phyloP scores from a whole-genome alignment of 192 early-diverging fungal species.

The Backusella morwellensis region DNA sequence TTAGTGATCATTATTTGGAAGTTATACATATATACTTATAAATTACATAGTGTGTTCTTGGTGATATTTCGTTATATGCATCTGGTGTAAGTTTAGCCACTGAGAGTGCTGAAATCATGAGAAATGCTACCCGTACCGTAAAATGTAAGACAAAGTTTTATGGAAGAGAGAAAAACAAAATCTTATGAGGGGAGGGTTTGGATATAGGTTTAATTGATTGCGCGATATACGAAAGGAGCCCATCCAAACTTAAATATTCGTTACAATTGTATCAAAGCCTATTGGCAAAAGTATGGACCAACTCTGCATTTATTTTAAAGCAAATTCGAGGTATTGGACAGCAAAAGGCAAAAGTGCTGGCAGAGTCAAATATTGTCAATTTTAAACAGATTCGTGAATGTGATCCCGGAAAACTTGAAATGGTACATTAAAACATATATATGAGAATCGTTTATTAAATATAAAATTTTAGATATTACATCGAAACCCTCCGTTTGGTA shows the following conservation, averaged over 20 bases:
- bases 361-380: conserved; percentile 46
- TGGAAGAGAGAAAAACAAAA: no score
- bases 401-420: conserved; percentile 53
- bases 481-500: conserved; percentile 64
- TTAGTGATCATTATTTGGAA: no score
- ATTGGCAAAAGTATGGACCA: conserved; percentile 50
- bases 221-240: conserved; percentile 14
- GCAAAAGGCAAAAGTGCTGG: conserved; percentile 41
- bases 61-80: conserved; percentile 27
- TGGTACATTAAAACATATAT: conserved; percentile 15
- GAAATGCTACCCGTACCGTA: conserved; percentile 25
- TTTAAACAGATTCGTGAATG: conserved; percentile 43
- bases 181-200: neutral
- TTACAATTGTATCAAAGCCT: conserved; percentile 40
- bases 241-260: conserved; percentile 13
- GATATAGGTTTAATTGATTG: conserved; percentile 35
- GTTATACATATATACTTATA: no score
- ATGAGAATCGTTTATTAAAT: neutral
- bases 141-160: conserved; percentile 20
- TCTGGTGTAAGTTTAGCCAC: conserved; percentile 14
- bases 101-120: conserved; percentile 24
- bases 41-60: conserved; percentile 23
- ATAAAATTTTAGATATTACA: conserved; percentile 42
- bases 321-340: conserved; percentile 62
- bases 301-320: conserved; percentile 43